phyloP scores from a whole-genome alignment of 805 yeast genomes.

The Ogataea kodamae region DNA sequence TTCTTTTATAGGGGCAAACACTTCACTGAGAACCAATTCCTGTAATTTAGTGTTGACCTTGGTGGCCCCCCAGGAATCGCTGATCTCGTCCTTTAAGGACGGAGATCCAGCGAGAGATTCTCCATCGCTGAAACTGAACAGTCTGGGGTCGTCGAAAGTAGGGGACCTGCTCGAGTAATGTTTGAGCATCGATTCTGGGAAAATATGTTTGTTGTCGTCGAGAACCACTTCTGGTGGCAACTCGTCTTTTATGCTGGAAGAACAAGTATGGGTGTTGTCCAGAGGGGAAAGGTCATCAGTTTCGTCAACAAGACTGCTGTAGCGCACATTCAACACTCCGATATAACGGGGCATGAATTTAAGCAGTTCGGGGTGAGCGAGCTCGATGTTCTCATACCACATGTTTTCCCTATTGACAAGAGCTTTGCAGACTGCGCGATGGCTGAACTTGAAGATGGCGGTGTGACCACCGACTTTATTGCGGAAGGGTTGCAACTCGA shows the following conservation, averaged over 20 bases:
- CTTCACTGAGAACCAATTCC: slow-evolving; percentile 69
- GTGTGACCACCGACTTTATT: slow-evolving; percentile 98
- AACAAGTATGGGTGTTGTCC: slow-evolving; percentile 2
- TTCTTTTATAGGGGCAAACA: slow-evolving; percentile 52
- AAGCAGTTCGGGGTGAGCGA: slow-evolving; percentile 68
- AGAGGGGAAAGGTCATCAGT: slow-evolving; percentile 14
- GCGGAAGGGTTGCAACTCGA: slow-evolving; percentile 84
- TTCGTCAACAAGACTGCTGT: slow-evolving; percentile 40
- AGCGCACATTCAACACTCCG: slow-evolving; percentile 91
- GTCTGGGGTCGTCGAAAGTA: not conserved
- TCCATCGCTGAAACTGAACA: slow-evolving; percentile 4
- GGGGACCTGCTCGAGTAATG: slow-evolving; percentile 41
- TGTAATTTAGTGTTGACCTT: slow-evolving; percentile 67
- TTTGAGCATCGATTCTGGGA: slow-evolving; percentile 75
- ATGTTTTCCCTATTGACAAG: slow-evolving; percentile 83
- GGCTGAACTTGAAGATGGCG: slow-evolving; percentile 88
- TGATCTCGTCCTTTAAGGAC: slow-evolving; percentile 10
- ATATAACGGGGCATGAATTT: slow-evolving; percentile 90
- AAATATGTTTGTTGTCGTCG: slow-evolving; percentile 88
- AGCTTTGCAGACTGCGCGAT: slow-evolving; percentile 90
- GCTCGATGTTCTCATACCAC: slow-evolving; percentile 89
- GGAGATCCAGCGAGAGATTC: slow-evolving; percentile 18
- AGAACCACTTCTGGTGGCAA: slow-evolving; percentile 78
- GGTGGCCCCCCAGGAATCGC: slow-evolving; percentile 50
- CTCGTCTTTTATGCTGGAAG: slow-evolving; percentile 9